These are phyloP conservation scores for Phoma sp. DNA, from an alignment of 2,329 filamentous ascomycete genomes.

Conservation along the genomic window DNA sequence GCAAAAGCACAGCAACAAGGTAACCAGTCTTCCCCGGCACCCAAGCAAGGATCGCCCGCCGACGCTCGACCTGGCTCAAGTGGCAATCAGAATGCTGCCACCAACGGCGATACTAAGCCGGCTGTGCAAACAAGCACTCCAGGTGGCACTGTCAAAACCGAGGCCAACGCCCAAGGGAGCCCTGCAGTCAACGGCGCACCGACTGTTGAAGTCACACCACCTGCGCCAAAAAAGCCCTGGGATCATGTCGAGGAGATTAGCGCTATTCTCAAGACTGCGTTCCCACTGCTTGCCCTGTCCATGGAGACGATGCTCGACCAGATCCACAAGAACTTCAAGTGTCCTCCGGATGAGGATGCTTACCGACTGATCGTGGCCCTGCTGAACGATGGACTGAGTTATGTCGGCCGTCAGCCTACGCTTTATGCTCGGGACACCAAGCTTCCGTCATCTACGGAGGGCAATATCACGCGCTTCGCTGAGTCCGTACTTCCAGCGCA, in stretches of 20 bases:
- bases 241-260: slow-evolving; percentile 96
- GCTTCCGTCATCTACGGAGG: slow-evolving; percentile 86
- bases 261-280: slow-evolving; percentile 93
- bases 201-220: slow-evolving; percentile 31
- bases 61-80: slow-evolving; percentile 44
- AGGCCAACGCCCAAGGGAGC: slow-evolving; percentile 46
- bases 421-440: slow-evolving; percentile 92
- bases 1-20: slow-evolving; percentile 68
- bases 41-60: slow-evolving; percentile 48
- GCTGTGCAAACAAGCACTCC: slow-evolving; percentile 56
- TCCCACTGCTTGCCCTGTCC: slow-evolving; percentile 90
- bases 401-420: slow-evolving; percentile 84
- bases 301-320: slow-evolving; percentile 99
- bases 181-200: slow-evolving; percentile 32
- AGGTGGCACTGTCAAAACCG: slow-evolving; percentile 50
- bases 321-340: slow-evolving; percentile 99
- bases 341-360: slow-evolving; percentile 95
- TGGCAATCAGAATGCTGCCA: slow-evolving; percentile 39
- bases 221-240: slow-evolving; percentile 78
- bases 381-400: slow-evolving; percentile 92
- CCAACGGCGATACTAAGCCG: slow-evolving; percentile 57
- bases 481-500: slow-evolving; percentile 94
- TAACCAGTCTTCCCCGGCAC: slow-evolving; percentile 47
- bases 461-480: slow-evolving; percentile 95
- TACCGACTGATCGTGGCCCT: slow-evolving; percentile 97